Evolutionary conservation across 345 rosid species (phyloP).

Genomic region (Acer negundo): DNA sequence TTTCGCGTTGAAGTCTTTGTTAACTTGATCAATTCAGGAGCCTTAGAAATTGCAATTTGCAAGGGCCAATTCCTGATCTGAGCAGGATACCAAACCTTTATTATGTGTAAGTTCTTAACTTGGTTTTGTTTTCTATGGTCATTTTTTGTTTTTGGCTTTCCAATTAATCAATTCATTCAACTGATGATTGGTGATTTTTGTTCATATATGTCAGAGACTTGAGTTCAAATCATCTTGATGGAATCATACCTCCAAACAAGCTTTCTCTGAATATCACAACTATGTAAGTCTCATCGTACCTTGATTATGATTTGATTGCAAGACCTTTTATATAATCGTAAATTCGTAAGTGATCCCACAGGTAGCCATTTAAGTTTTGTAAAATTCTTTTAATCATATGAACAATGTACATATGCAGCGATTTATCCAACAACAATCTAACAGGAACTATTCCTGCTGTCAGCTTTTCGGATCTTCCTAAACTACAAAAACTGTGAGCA

Average conservation of each 20-base stretch:
- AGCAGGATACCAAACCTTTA: conserved; percentile 70
- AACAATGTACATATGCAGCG: conserved; percentile 43
- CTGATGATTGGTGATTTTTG: neutral
- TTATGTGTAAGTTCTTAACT: conserved; percentile 66
- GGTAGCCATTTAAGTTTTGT: too few relatives aligned
- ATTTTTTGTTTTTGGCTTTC: neutral
- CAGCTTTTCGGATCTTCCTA: conserved; percentile 61
- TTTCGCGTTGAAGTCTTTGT: neutral
- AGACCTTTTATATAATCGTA: neutral
- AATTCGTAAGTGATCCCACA: too few relatives aligned
- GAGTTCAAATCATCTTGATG: conserved; percentile 73
- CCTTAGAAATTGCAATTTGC: conserved; percentile 81
- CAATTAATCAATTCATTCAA: neutral
- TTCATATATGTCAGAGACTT: conserved; percentile 64
- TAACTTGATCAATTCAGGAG: conserved; percentile 60
- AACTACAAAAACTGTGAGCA: conserved; percentile 74
- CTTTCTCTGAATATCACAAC: conserved; percentile 80
- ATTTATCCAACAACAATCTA: conserved; percentile 67
- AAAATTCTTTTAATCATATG: neutral
- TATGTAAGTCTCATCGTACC: conserved; percentile 50
- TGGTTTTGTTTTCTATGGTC: neutral
- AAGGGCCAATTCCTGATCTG: conserved; percentile 85
- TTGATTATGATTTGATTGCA: neutral
- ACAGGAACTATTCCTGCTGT: conserved; percentile 67
- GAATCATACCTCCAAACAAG: conserved; percentile 61